These are phyloP conservation scores for Ascochyta pisi DNA, from an alignment of 2,329 filamentous ascomycete genomes.

Conservation along the genomic window DNA sequence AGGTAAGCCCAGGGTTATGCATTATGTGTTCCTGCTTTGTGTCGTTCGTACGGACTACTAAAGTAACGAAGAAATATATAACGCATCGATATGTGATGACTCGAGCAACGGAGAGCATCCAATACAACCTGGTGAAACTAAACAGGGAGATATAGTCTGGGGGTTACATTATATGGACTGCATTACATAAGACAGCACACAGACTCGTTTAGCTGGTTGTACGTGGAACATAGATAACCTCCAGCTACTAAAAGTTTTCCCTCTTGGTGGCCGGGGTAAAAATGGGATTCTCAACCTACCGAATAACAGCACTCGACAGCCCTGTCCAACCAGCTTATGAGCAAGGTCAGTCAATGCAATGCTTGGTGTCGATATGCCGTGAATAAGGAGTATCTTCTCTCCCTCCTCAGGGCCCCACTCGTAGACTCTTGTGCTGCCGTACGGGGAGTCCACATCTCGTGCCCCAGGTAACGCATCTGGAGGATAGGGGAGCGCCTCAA, in stretches of 20 bases:
- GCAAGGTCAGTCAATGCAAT: constrained; percentile 72
- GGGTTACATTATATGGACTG: no score
- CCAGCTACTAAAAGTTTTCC: no score
- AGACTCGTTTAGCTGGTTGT: no score
- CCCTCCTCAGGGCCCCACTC: constrained; percentile 80
- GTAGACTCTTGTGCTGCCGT: constrained; percentile 75
- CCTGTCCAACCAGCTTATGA: constrained; percentile 67
- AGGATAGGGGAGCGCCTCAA: constrained; percentile 62
- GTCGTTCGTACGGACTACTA: no score
- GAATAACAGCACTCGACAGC: constrained; percentile 81
- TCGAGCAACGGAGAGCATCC: no score
- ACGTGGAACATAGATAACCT: no score
- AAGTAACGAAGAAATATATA: neutral
- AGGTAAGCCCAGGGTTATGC: no score
- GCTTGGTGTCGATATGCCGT: constrained; percentile 82
- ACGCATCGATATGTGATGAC: neutral
- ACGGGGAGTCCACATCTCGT: constrained; percentile 72
- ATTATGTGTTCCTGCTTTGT: no score
- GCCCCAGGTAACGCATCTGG: constrained; percentile 72
- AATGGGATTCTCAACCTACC: constrained; percentile 52
- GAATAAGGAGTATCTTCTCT: constrained; percentile 75
- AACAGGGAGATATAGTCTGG: no score
- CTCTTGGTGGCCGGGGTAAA: no score
- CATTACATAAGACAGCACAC: no score
- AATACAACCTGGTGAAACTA: no score